Conservation (phyloP, 352 stramenopile species). For the Globisporangium sylvaticum region DNA sequence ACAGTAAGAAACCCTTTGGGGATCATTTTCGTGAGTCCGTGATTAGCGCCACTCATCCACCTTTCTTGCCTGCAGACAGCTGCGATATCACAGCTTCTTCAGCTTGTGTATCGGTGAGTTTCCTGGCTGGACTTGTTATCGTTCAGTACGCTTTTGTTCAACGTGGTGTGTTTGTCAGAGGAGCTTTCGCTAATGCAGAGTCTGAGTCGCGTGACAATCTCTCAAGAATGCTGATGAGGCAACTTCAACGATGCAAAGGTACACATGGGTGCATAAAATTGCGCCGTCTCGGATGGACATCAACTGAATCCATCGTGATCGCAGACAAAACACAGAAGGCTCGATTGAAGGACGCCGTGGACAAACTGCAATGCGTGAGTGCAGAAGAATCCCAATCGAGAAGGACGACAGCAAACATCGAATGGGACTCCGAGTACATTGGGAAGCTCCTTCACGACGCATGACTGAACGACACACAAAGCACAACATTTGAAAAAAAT, state of each 20-base stretch:
- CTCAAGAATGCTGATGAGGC: background rate
- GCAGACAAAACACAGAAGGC: background rate
- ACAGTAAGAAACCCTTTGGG: background rate
- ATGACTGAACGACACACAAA: background rate
- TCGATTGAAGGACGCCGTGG: background rate
- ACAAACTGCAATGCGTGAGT: background rate
- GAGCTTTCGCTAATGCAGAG: background rate
- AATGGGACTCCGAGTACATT: slow-evolving; percentile 2
- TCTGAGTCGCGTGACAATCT: background rate
- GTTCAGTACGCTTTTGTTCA: background rate
- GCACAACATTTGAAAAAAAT: slow-evolving; percentile 10
- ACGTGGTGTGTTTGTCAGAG: background rate
- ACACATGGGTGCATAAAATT: background rate
- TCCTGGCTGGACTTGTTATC: background rate
- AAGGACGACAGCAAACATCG: background rate
- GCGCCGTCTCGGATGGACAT: background rate
- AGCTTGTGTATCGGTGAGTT: background rate
- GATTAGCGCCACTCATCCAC: background rate
- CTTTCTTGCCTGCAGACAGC: background rate
- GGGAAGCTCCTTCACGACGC: background rate
- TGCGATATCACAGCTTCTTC: background rate
- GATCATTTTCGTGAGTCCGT: background rate
- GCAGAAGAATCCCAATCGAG: background rate
- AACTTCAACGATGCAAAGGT: slow-evolving; percentile 11
- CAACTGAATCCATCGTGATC: background rate